These are phyloP conservation scores for Globisporangium polare DNA, from an alignment of 352 stramenopile genomes.

Conservation along the genomic window DNA sequence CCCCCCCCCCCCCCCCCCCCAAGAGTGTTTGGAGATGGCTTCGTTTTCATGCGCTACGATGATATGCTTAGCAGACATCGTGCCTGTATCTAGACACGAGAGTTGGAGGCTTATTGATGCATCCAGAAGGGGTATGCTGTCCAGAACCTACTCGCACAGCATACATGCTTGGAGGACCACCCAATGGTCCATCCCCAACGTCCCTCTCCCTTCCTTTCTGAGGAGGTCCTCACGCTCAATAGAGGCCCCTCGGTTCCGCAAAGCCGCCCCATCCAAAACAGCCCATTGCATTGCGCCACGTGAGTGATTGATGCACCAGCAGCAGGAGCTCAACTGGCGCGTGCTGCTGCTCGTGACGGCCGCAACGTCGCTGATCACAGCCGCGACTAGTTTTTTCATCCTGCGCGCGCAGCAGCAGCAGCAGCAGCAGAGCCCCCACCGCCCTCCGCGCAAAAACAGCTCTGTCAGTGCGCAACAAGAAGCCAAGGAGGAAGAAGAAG, in stretches of 20 bases:
- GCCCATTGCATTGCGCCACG: slow-evolving; percentile 4
- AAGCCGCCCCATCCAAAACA: not conserved
- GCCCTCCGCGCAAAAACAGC: too few species aligned
- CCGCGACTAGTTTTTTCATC: slow-evolving; percentile 44
- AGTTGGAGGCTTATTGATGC: too few species aligned
- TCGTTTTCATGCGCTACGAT: not conserved
- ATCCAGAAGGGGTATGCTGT: too few species aligned
- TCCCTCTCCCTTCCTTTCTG: not conserved
- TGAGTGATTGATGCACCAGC: slow-evolving; percentile 5
- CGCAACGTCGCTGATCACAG: slow-evolving; percentile 53
- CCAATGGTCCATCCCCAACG: not conserved
- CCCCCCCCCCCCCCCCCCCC: too few species aligned
- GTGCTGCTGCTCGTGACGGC: slow-evolving; percentile 47
- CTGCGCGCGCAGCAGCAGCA: slow-evolving; percentile 22
- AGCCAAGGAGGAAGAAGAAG: slow-evolving; percentile 15
- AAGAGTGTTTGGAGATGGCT: not conserved
- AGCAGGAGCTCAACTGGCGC: slow-evolving; percentile 40
- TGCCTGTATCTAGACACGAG: too few species aligned
- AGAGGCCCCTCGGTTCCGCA: not conserved
- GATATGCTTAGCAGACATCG: not conserved
- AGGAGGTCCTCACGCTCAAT: not conserved
- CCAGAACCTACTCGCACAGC: not conserved
- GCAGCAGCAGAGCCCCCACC: slow-evolving; percentile 14
- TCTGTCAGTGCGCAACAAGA: slow-evolving; percentile 13
- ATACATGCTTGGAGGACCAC: not conserved